These are phyloP conservation scores for Mycena metata DNA, from an alignment of 768 basidiomycete genomes.

Conservation along the genomic window DNA sequence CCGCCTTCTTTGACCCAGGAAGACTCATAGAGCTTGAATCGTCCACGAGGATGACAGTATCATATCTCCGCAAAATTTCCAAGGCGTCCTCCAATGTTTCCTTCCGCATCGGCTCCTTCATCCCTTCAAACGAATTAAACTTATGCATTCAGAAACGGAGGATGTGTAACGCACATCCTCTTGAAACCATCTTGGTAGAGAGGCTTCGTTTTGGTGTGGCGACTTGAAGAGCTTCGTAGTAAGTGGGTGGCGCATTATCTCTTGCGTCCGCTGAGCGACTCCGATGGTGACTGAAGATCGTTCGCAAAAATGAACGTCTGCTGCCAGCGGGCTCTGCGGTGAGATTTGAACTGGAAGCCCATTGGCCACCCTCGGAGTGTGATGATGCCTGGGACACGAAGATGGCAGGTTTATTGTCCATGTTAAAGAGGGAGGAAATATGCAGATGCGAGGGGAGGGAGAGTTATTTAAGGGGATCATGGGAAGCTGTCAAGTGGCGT, in stretches of 20 bases:
- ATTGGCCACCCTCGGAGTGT: no score
- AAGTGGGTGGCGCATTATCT: slow-evolving; percentile 19
- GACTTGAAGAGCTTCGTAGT: slow-evolving; percentile 11
- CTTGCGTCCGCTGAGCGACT: slow-evolving; percentile 22
- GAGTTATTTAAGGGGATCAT: no score
- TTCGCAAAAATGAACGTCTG: slow-evolving; percentile 25
- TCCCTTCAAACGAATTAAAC: slow-evolving; percentile 8
- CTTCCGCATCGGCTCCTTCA: slow-evolving; percentile 22
- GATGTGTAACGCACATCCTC: slow-evolving; percentile 8
- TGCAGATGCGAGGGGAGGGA: no score
- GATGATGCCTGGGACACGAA: no score
- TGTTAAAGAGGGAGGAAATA: no score
- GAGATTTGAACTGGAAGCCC: not conserved
- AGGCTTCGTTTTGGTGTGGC: slow-evolving; percentile 8
- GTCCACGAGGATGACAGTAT: slow-evolving; percentile 72
- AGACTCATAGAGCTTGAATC: slow-evolving; percentile 70
- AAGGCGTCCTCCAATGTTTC: slow-evolving; percentile 46
- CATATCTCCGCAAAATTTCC: slow-evolving; percentile 58
- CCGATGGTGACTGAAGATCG: slow-evolving; percentile 9
- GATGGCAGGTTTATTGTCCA: no score
- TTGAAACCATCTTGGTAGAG: not conserved
- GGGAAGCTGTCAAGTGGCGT: no score
- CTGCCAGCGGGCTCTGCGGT: no score
- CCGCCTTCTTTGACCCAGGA: slow-evolving; percentile 37
- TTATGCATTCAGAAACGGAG: not conserved